Percentiles rank a stretch among this genome's conserved stretches.
phyloP scores from a whole-genome alignment of 2,329 filamentous ascomycete species.

The Colletotrichum sojae region DNA sequence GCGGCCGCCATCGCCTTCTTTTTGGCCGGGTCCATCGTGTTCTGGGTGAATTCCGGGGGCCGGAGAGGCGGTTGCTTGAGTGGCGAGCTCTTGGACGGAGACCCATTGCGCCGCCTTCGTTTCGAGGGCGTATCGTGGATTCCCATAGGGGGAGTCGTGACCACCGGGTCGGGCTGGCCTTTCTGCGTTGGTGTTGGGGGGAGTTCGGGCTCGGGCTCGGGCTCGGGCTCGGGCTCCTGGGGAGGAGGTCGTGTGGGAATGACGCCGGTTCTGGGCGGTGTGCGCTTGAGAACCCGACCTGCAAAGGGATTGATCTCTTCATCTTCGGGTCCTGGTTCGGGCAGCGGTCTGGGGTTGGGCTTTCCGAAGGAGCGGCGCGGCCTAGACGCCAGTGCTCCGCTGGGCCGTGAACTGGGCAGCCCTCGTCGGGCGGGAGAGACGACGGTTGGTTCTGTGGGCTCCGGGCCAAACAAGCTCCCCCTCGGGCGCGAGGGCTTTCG shows the following conservation, averaged over 20 bases:
- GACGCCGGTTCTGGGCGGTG: constrained; percentile 48
- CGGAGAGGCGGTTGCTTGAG: constrained; percentile 60
- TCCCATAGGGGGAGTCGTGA: constrained; percentile 69
- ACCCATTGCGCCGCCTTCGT: constrained; percentile 57
- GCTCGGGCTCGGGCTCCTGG: constrained; percentile 25
- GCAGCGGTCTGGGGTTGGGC: constrained; percentile 62
- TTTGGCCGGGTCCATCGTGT: constrained; percentile 35
- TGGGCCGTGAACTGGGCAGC: constrained; percentile 47
- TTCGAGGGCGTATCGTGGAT: constrained; percentile 73
- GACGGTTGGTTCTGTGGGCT: constrained; percentile 5
- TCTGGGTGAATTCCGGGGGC: constrained; percentile 41
- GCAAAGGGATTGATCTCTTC: constrained; percentile 60
- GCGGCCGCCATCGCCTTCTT: constrained; percentile 37
- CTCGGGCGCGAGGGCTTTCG: constrained; percentile 26
- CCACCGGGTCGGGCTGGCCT: constrained; percentile 64
- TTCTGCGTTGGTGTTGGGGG: constrained; percentile 69
- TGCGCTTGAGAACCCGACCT: constrained; percentile 53
- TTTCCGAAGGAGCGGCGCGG: constrained; percentile 58
- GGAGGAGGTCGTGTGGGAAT: constrained; percentile 10
- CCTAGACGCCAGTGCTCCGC: constrained; percentile 52
- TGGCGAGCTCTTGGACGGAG: constrained; percentile 62
- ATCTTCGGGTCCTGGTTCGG: constrained; percentile 59
- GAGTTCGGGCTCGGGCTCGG: constrained; percentile 69
- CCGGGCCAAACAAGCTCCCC: constrained; percentile 20
- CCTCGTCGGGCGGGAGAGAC: constrained; percentile 42